These are phyloP conservation scores for Pachysandra terminalis DNA, from an alignment of 164 flowering plant genomes.

Conservation along the genomic window DNA sequence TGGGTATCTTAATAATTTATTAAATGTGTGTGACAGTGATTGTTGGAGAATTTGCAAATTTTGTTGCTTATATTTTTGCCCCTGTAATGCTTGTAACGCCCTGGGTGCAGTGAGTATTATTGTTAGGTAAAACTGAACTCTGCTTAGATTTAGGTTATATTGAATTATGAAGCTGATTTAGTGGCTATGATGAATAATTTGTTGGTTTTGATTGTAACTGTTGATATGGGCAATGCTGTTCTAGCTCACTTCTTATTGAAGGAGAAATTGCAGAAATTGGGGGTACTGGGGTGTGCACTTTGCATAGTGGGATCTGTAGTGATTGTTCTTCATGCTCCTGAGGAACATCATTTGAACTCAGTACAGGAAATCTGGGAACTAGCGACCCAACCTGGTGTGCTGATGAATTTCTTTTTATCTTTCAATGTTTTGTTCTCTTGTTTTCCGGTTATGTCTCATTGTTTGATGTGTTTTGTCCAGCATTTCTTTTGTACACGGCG, in stretches of 20 bases:
- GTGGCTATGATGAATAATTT: not conserved
- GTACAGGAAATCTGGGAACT: conserved; percentile 82
- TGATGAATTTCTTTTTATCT: not conserved
- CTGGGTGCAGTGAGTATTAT: conserved; percentile 94
- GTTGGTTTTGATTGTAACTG: not conserved
- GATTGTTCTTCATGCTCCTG: conserved; percentile 97
- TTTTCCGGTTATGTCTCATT: not conserved
- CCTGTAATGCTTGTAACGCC: conserved; percentile 96
- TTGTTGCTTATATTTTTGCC: conserved; percentile 85
- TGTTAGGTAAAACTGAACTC: conserved; percentile 51
- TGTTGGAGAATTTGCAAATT: conserved; percentile 85
- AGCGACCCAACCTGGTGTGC: conserved; percentile 77
- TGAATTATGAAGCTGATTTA: not conserved
- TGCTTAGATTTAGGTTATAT: not conserved
- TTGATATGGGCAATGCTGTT: conserved; percentile 62
- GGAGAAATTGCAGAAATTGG: conserved; percentile 74
- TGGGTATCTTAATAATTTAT: not conserved
- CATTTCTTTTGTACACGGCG: conserved; percentile 80
- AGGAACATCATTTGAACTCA: conserved; percentile 54
- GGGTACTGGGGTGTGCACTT: conserved; percentile 74
- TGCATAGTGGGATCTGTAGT: conserved; percentile 81
- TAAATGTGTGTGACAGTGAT: conserved; percentile 52
- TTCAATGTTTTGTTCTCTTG: not conserved
- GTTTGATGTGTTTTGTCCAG: conserved; percentile 37
- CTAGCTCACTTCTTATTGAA: conserved; percentile 79